Evolutionary conservation across 306 rosid genomes (phyloP), one percentile per base, ranked within the genome.

Genomic region (Vachellia collinsii): DNA sequence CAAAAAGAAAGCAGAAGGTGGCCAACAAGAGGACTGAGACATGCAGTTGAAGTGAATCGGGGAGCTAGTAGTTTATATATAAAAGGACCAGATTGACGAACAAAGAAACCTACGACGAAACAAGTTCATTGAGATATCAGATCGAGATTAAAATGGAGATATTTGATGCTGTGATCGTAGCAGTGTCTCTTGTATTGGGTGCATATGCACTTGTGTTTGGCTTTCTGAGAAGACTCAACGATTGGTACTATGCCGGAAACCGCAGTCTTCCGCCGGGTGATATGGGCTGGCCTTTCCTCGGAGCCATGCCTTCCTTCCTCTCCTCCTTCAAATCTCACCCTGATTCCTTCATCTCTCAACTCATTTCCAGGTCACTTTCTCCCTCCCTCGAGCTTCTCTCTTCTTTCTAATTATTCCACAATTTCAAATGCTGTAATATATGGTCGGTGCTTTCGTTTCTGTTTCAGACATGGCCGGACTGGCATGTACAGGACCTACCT

Each of bases 281-380:
- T 54, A 4, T 87, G 77, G 89, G 89, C 58, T 87, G 87, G 85
- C 89, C 89, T 43, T 65, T 87, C 51, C 61, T 87, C 0, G 89
- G 89, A 42, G 75, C 79, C 79, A 78, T 87, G 81, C 77, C 13
- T 43, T 13, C 80, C 29, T 87, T 87, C 84, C 56, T 81, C 66
- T 81, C 43, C 76, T 72, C 87, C 36, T 81, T 83, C 84, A 83
- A 77, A 4, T 83, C 87, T 74, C 70, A 87, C 20, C 87, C 89
- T 53, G 89, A 86, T 74, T 86, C 82, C 82, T 78, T 87, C 77
- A 53, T 83, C 79, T 14, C 41, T 65, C 6, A 56, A 37, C 85
- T 84, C 64, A 50, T 78, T 81, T 83, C 81, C 81, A 86, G 85
- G 89, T 85, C 7, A 23, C 61, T 19, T 19, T 16, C 20, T 9